phyloP scores from a whole-genome alignment of 441 rosid species.

The Mallotus japonicus region DNA sequence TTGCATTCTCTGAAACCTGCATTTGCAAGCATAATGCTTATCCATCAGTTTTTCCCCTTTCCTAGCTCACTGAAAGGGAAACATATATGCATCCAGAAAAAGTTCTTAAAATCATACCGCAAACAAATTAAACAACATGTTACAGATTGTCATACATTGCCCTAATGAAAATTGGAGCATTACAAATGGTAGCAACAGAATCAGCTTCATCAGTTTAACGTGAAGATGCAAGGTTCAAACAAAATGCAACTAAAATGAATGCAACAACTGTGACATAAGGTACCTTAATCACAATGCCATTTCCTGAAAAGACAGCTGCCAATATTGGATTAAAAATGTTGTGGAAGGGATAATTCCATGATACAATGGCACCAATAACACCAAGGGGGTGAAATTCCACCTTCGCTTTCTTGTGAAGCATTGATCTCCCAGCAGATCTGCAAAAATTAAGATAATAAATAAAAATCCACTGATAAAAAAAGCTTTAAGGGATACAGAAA shows the following conservation, averaged over 20 bases:
- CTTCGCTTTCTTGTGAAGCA: slow-evolving; percentile 86
- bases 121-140: slow-evolving; percentile 7
- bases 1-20: slow-evolving; percentile 95
- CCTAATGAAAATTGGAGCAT: slow-evolving; percentile 19
- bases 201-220: slow-evolving; percentile 12
- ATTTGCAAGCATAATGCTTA: slow-evolving; percentile 20
- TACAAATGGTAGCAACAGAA: slow-evolving; percentile 15
- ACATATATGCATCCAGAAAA: neutral
- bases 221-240: slow-evolving; percentile 9
- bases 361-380: slow-evolving; percentile 95
- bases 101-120: neutral
- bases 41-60: slow-evolving; percentile 12
- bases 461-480: neutral
- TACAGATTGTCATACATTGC: slow-evolving; percentile 12
- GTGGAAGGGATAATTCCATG: slow-evolving; percentile 99
- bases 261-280: neutral
- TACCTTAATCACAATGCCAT: slow-evolving; percentile 92
- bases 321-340: slow-evolving; percentile 97
- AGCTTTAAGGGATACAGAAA: slow-evolving; percentile 2
- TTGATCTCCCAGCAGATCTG: slow-evolving; percentile 95
- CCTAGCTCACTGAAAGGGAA: slow-evolving; percentile 1
- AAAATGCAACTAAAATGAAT: neutral
- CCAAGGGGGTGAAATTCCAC: slow-evolving; percentile 97
- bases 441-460: slow-evolving; percentile 18
- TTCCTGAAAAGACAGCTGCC: slow-evolving; percentile 95